phyloP scores from a whole-genome alignment of 148 eudicot species.

The Vaccinium corymbosum region DNA sequence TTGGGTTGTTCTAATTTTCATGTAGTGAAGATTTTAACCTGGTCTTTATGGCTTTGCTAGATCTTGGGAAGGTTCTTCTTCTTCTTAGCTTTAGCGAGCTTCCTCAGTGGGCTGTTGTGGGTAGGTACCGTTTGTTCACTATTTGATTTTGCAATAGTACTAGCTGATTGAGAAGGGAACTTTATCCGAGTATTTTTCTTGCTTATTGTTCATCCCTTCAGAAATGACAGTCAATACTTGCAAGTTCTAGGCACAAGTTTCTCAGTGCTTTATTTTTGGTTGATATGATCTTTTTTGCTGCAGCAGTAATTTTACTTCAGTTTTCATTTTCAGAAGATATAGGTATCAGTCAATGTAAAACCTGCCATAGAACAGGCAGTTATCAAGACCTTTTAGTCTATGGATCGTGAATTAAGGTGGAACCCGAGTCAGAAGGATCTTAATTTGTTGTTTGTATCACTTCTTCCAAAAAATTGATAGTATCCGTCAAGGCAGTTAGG shows the following conservation, averaged over 20 bases:
- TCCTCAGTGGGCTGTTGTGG: constrained; percentile 97
- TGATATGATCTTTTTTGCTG: neutral
- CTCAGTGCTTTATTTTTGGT: neutral
- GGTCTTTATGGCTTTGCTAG: constrained; percentile 25
- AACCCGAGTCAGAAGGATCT: constrained; percentile 1
- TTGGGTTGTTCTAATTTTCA: neutral
- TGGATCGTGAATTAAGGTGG: neutral
- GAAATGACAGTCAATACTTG: neutral
- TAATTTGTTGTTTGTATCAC: neutral
- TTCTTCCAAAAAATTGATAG: neutral
- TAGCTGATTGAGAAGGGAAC: neutral
- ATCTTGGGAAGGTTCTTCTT: constrained; percentile 89
- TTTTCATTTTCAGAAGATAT: neutral
- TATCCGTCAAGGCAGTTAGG: neutral
- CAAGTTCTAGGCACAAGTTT: too few species aligned
- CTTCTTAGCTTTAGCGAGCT: constrained; percentile 77
- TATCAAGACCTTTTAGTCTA: neutral
- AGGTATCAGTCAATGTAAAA: neutral
- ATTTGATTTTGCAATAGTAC: neutral
- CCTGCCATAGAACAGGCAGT: neutral
- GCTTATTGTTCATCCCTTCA: neutral
- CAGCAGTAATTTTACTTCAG: neutral
- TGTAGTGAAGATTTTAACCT: neutral
- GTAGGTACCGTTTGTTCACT: constrained; percentile 13
- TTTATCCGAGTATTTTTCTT: neutral